phyloP scores from a whole-genome alignment of 306 rosid genomes.

The Argentina anserina region DNA sequence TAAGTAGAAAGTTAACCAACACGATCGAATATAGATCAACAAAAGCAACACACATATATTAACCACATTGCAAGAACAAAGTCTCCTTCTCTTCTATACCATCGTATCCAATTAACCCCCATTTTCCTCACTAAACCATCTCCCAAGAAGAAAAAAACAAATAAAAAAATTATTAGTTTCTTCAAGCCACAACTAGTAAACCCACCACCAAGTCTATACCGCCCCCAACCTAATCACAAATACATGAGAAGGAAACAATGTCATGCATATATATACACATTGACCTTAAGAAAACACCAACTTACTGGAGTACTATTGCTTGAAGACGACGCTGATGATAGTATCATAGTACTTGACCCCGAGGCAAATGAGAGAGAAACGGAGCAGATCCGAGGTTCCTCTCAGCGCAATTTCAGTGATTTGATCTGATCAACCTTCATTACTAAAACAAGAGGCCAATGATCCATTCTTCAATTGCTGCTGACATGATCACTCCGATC shows the following conservation, averaged over 20 bases:
- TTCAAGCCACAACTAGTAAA: slow-evolving; percentile 26
- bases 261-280: slow-evolving; percentile 1
- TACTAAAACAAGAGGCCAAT: slow-evolving; percentile 50
- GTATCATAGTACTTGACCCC: slow-evolving; percentile 10
- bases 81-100: slow-evolving; percentile 48
- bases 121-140: slow-evolving; percentile 9
- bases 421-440: slow-evolving; percentile 52
- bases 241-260: slow-evolving; percentile 11
- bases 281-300: slow-evolving; percentile 7
- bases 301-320: slow-evolving; percentile 1
- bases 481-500: slow-evolving; percentile 98
- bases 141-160: slow-evolving; percentile 11
- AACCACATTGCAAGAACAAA: slow-evolving; percentile 30
- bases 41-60: slow-evolving; percentile 21
- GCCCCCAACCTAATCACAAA: slow-evolving; percentile 27
- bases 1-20: slow-evolving; percentile 8
- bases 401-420: slow-evolving; percentile 69
- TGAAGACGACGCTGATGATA: slow-evolving; percentile 9
- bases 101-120: slow-evolving; percentile 37
- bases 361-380: slow-evolving; percentile 30
- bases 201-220: slow-evolving; percentile 24
- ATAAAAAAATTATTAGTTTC: slow-evolving; percentile 39
- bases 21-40: neutral
- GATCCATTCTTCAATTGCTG: slow-evolving; percentile 48
- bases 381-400: slow-evolving; percentile 99